Base-by-base conservation (phyloP, 805 yeast species). In the Ogataea trehalophila region DNA sequence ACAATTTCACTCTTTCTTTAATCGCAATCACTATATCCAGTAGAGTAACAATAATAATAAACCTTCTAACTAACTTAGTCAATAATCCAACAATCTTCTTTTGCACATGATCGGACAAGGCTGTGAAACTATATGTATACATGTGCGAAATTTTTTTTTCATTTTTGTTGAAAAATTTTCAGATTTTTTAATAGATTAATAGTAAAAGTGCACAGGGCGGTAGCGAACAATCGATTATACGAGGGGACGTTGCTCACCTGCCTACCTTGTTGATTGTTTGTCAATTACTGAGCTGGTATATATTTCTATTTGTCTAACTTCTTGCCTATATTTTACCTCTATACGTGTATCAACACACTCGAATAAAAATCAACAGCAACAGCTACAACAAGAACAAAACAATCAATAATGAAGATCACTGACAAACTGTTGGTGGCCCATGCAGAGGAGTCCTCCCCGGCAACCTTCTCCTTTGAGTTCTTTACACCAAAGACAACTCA, bases 401-500 rank as follows among this genome's bases (percentile, higher is more conserved):
- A 26, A 8, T 13, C n/a, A 16, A 35, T 29, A 16, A 75, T 76
- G 80, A 75, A 70, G 62, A 64, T 76, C 53, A 68, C 77, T 14
- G 71, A 74, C 39, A 76, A 76, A 56, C 66, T 76, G 43, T 51
- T 60, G 42, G 65, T 62, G 44, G 70, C 75, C 6, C 79, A 74
- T 52, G 43, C 44, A 47, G 60, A 56, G 31, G 55, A 41, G 5
- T 33, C 41, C n/a, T 49, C 60, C 18, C 67, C 65, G 65, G 75
- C 96, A 2, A 88, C 98, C 6, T 92, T 87, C 66, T 91, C 98
- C 41, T 92, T 91, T 60, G 99, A 94, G 74, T 94, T 88, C 71
- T 94, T 94, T 67, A 96, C 92, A 22, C 99, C 99, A 41, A 94
- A 94, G 73, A 94, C 99, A 0, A 76, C 92, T 20, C 97, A 94